Evolutionary conservation across 2,329 filamentous ascomycete genomes (phyloP).

Genomic region (Colletotrichum abscissum): DNA sequence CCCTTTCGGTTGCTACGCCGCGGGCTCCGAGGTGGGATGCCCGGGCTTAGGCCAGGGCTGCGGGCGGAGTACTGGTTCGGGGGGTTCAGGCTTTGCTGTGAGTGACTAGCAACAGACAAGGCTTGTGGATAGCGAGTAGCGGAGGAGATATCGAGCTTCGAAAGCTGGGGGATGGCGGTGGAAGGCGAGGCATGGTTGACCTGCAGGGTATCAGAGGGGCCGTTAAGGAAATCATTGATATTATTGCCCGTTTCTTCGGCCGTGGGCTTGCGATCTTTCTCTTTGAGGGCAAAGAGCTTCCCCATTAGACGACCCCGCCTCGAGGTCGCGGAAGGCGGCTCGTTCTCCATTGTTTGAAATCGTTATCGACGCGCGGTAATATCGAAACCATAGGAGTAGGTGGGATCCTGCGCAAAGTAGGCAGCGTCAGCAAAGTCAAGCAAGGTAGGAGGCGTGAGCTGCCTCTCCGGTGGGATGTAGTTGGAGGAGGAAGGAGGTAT

Average conservation of each 20-base stretch:
- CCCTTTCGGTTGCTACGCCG: constrained; percentile 70
- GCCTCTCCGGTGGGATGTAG: constrained; percentile 10
- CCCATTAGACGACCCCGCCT: constrained; percentile 70
- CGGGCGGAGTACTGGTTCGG: constrained; percentile 53
- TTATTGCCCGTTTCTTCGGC: constrained; percentile 54
- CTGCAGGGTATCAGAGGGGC: constrained; percentile 64
- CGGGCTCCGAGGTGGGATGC: constrained; percentile 48
- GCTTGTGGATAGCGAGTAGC: constrained; percentile 68
- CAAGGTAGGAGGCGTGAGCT: background rate
- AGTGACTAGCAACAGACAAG: constrained; percentile 53
- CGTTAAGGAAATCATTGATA: constrained; percentile 70
- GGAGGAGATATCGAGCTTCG: constrained; percentile 65
- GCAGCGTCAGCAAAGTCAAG: constrained; percentile 16
- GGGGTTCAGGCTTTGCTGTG: constrained; percentile 57
- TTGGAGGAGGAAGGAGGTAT: background rate
- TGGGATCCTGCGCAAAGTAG: constrained; percentile 5
- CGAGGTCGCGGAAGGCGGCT: constrained; percentile 51
- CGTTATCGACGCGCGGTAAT: constrained; percentile 31
- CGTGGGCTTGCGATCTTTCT: constrained; percentile 55
- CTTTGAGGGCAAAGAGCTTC: constrained; percentile 67
- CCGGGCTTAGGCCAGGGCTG: constrained; percentile 42
- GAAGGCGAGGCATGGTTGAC: constrained; percentile 62
- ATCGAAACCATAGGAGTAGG: constrained; percentile 25
- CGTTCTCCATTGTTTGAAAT: constrained; percentile 56
- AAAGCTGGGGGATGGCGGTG: constrained; percentile 55